These are phyloP conservation scores for Pythium sp. DNA, from an alignment of 352 stramenopile genomes.

Conservation along the genomic window DNA sequence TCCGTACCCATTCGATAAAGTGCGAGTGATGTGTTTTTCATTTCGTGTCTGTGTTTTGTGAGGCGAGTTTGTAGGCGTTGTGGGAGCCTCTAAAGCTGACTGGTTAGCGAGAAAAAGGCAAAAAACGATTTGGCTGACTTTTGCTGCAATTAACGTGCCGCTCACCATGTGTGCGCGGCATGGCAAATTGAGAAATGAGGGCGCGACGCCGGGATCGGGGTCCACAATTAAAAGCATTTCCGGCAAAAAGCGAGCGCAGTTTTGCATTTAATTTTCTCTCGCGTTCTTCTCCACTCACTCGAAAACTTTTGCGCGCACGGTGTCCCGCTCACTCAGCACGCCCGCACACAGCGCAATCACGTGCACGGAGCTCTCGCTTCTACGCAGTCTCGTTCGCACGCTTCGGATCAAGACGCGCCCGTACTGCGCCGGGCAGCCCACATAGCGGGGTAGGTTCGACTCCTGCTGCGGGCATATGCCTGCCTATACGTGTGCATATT, in stretches of 20 bases:
- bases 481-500: constrained; percentile 1
- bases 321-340: too few relatives aligned
- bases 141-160: background rate
- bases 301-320: background rate
- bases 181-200: constrained; percentile 6
- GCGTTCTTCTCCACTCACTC: background rate
- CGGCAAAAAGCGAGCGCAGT: background rate
- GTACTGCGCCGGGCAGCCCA: background rate
- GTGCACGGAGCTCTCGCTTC: background rate
- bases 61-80: background rate
- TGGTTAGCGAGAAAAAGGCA: constrained; percentile 5
- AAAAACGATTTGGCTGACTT: background rate
- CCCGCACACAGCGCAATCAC: background rate
- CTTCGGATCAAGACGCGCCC: background rate
- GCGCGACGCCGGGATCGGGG: background rate
- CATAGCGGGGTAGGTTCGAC: constrained; percentile 2
- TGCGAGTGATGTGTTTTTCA: background rate
- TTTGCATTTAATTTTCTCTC: background rate
- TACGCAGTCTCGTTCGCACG: background rate
- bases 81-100: background rate
- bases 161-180: background rate
- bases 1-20: background rate
- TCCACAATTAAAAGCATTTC: constrained; percentile 2
- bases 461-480: background rate
- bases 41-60: background rate